Base-by-base conservation (phyloP, 2,329 filamentous ascomycete genomes). In the Botryotinia globosa region DNA sequence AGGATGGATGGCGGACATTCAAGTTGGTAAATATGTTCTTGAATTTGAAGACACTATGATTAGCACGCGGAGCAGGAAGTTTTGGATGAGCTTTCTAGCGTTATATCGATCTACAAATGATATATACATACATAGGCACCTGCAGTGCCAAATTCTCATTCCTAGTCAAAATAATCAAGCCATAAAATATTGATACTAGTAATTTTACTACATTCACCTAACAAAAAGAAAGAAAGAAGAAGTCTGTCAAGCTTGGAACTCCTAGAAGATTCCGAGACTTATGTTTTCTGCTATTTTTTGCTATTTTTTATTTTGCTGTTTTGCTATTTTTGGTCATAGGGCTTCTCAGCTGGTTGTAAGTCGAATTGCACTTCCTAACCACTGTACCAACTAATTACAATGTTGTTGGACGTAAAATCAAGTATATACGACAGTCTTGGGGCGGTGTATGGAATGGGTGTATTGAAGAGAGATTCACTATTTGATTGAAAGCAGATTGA, bases 1-100 rank as follows among this genome's bases (percentile, higher is more conserved):
- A 42, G 48, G 10, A 68, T 68, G 34, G 65, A 68, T 56, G 65
- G 65, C 0, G 65, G 65, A 1, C 65, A 68, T 42, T 42, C 65
- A 25, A 68, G 65, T 58, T 68, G 65, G 65, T 68, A 68, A 51
- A 20, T 0, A 0, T 14, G 1, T 12, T 16, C 8, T 54, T 32
- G 1, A 7, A 18, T 45, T 20, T 5, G 8, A 2, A 1, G 10
- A 4, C 25, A 9, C 0, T 32, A 1, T 25, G 42, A 6, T 32
- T 34, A 48, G 20, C 18, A 22, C n/a, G 2, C 4, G 29, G 42
- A 45, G 18, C 32, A 37, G 44, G 44, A 32, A 39, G 34, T 39
- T 29, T 22, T 12, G 16, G 0, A n/a, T n/a, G 34, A 39, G 22
- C 12, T 9, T 39, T 32, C 8, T 3, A 34, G 62, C 62, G 45